phyloP scores from a whole-genome alignment of 2,329 filamentous ascomycete genomes.

The Neocatenulostroma microsporum region DNA sequence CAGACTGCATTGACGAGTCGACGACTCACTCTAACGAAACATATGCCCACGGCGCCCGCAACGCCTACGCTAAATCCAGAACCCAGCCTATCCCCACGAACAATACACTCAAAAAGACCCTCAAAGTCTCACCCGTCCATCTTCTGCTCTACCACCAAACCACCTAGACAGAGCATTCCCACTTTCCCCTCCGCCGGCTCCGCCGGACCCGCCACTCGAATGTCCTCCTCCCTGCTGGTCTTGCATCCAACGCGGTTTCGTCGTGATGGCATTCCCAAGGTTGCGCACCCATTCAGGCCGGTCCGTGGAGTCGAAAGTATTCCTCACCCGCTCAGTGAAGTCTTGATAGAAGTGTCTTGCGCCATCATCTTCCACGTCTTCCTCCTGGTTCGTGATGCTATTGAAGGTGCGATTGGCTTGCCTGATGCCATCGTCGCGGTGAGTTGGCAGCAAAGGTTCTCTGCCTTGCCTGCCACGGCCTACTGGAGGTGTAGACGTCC shows the following conservation, averaged over 20 bases:
- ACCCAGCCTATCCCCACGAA: not conserved
- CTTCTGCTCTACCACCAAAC: conserved; percentile 28
- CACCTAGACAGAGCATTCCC: conserved; percentile 21
- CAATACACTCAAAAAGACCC: not conserved
- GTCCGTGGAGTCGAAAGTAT: conserved; percentile 79
- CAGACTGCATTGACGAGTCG: too few relatives aligned
- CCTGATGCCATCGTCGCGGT: too few relatives aligned
- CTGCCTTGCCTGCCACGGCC: conserved; percentile 5
- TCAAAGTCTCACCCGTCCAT: conserved; percentile 26
- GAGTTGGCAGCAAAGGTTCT: conserved; percentile 6
- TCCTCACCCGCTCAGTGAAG: conserved; percentile 77
- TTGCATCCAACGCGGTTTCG: too few relatives aligned
- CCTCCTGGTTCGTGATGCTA: conserved; percentile 33
- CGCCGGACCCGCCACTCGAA: not conserved
- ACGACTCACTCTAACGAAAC: too few relatives aligned
- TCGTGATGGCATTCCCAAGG: not conserved
- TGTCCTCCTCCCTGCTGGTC: not conserved
- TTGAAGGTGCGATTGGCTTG: conserved; percentile 26
- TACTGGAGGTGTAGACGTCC: conserved; percentile 6
- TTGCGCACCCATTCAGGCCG: conserved; percentile 61
- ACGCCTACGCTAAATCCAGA: too few relatives aligned
- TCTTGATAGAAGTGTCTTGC: conserved; percentile 65
- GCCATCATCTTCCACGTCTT: conserved; percentile 58
- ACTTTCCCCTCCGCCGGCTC: too few relatives aligned
- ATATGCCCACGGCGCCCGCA: too few relatives aligned